Conservation (phyloP, 768 basidiomycete species). For the Serpula lacrymans region DNA sequence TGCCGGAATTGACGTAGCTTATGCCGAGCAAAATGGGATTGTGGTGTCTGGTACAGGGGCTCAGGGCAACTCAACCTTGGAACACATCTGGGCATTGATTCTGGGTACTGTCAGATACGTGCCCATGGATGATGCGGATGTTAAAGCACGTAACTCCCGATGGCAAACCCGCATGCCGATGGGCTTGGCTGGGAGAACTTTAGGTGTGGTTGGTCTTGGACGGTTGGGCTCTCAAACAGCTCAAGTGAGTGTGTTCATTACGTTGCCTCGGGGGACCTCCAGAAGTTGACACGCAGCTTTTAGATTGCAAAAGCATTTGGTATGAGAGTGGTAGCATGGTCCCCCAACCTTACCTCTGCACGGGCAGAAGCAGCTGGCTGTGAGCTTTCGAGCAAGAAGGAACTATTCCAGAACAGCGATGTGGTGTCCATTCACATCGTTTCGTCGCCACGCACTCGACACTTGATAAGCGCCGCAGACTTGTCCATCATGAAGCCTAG, state of each 20-base stretch:
- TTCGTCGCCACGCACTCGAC: slow-evolving; percentile 45
- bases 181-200: slow-evolving; percentile 49
- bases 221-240: slow-evolving; percentile 52
- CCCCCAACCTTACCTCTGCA: slow-evolving; percentile 57
- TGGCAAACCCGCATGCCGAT: slow-evolving; percentile 56
- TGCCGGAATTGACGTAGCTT: slow-evolving; percentile 43
- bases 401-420: slow-evolving; percentile 51
- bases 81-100: slow-evolving; percentile 63
- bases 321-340: slow-evolving; percentile 63
- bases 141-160: slow-evolving; percentile 40
- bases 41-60: slow-evolving; percentile 48
- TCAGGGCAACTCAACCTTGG: slow-evolving; percentile 48
- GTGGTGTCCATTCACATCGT: slow-evolving; percentile 63
- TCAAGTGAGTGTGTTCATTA: slow-evolving; percentile 27
- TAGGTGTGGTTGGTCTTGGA: slow-evolving; percentile 64
- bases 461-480: slow-evolving; percentile 45
- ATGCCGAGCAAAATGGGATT: slow-evolving; percentile 48
- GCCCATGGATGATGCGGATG: slow-evolving; percentile 44
- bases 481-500: slow-evolving; percentile 53
- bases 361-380: slow-evolving; percentile 51
- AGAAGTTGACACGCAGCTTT: not conserved
- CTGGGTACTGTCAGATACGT: slow-evolving; percentile 53
- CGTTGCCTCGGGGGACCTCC: not conserved
- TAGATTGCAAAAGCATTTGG: slow-evolving; percentile 58
- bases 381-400: slow-evolving; percentile 47